phyloP scores from a whole-genome alignment of 2,329 filamentous ascomycete genomes.

The Fusarium kyushuense region DNA sequence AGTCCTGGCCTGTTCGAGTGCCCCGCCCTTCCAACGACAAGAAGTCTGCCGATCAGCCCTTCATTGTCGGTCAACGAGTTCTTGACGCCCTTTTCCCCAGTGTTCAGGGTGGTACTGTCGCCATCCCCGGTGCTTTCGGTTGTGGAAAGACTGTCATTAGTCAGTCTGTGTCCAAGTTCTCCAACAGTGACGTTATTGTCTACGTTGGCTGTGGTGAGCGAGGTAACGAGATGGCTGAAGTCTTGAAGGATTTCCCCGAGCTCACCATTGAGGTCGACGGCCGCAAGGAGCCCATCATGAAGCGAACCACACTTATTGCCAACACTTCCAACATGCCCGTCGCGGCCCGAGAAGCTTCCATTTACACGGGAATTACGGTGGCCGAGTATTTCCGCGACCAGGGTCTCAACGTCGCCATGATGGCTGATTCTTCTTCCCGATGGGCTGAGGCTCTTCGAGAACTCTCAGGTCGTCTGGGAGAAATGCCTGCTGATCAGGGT shows the following conservation, averaged over 20 bases:
- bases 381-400: slow-evolving; percentile 98
- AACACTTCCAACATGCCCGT: slow-evolving; percentile 99
- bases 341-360: slow-evolving; percentile 96
- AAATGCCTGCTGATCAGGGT: slow-evolving; percentile 99
- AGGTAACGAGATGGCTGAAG: slow-evolving; percentile 99
- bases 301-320: slow-evolving; percentile 97
- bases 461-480: slow-evolving; percentile 96
- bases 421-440: slow-evolving; percentile 97
- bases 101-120: slow-evolving; percentile 97
- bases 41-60: slow-evolving; percentile 87
- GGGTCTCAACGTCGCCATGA: slow-evolving; percentile 98
- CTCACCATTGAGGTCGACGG: slow-evolving; percentile 94
- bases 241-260: slow-evolving; percentile 99
- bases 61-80: slow-evolving; percentile 96
- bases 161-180: slow-evolving; percentile 99
- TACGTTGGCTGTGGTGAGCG: slow-evolving; percentile 94
- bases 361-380: slow-evolving; percentile 95
- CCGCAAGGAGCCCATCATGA: slow-evolving; percentile 99
- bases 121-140: slow-evolving; percentile 97
- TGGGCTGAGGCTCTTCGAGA: slow-evolving; percentile 99
- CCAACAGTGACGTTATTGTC: slow-evolving; percentile 98
- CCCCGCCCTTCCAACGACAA: slow-evolving; percentile 94
- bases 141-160: slow-evolving; percentile 99
- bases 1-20: slow-evolving; percentile 97
- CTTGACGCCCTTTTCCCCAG: slow-evolving; percentile 95